Evolutionary conservation across 1,139 yeast genomes (phyloP).

Genomic region (Kodamaea suecica): DNA sequence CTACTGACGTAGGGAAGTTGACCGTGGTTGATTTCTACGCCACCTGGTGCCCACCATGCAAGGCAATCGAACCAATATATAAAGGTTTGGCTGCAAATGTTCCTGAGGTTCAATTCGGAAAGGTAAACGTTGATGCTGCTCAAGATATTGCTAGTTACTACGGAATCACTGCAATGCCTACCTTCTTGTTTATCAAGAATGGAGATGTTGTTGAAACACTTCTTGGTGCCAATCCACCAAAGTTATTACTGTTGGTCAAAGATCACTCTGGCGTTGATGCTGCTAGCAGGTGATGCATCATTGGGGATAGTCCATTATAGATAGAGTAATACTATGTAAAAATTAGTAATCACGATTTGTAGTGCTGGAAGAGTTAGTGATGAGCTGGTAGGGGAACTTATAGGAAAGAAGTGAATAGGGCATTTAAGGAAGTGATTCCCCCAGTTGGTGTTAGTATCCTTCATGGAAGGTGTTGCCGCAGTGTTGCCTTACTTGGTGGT

Average conservation of each 20-base stretch:
- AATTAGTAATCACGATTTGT: no score
- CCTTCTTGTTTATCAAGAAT: slow-evolving; percentile 33
- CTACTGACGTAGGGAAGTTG: slow-evolving; percentile 22
- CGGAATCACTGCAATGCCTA: slow-evolving; percentile 37
- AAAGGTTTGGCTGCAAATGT: slow-evolving; percentile 32
- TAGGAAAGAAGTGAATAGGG: no score
- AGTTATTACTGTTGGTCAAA: slow-evolving; percentile 23
- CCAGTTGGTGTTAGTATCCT: no score
- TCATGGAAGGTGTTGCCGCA: no score
- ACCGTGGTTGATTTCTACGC: slow-evolving; percentile 43
- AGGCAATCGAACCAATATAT: slow-evolving; percentile 42
- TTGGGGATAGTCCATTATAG: no score
- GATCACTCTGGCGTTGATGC: slow-evolving; percentile 24
- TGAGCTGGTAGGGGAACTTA: no score
- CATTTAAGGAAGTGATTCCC: no score
- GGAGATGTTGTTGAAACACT: slow-evolving; percentile 29
- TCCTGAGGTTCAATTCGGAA: slow-evolving; percentile 39
- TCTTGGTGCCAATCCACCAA: slow-evolving; percentile 35
- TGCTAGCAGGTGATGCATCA: slow-evolving; percentile 18
- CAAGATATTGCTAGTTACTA: slow-evolving; percentile 30
- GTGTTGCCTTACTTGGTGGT: no score
- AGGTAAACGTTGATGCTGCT: slow-evolving; percentile 36
- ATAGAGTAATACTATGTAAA: no score
- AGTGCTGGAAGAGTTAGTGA: no score
- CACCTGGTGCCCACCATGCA: slow-evolving; percentile 49